Evolutionary conservation across 2,329 filamentous ascomycete genomes (phyloP), one percentile per base, ranked within the genome.

Genomic region (Diaporthe sp.): DNA sequence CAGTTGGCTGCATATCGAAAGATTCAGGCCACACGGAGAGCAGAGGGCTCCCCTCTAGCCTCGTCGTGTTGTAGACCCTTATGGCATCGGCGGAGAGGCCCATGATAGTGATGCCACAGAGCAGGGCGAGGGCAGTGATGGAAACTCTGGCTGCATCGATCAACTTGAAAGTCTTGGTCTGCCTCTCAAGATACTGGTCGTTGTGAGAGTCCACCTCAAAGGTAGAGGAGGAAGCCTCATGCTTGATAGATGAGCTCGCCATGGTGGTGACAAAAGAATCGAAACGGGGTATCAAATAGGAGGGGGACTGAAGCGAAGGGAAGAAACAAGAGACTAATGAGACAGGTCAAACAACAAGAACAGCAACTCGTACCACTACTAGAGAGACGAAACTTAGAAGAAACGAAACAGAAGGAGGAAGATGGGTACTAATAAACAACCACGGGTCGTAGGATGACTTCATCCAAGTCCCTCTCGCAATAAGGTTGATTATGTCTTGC

Each of bases 1-100:
- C 83, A 4, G 89, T 90, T 3, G 91, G 90, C 65, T 89, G 85
- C 47, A 91, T 80, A 80, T 92, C 87, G 79, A 92, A 90, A 42
- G 87, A 82, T 20, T 85, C 82, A 0, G 91, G 91, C 91, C 91
- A 93, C 67, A 92, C 80, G 0, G 90, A 85, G 25, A 92, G 85
- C 31, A 88, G 79, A 79, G 85, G 89, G 61, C 87, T 85, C 25
- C 81, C 80, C 0, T 88, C 79, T 22, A 90, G 81, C 74, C 88
- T 85, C 2, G 91, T 92, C 39, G 83, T 83, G 78, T 90, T 85
- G 83, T 91, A 92, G 51, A 90, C 87, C 42, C 85, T 82, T 57
- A 92, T 82, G 8, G 89, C 85, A 80, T 92, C 86, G 78, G 85
- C 89, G 4, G 90, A 86, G 15, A 91, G 85, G 37, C 88, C 90